Evolutionary conservation across 2,329 filamentous ascomycete species (phyloP).

Genomic region (Fusarium cyanostomum): DNA sequence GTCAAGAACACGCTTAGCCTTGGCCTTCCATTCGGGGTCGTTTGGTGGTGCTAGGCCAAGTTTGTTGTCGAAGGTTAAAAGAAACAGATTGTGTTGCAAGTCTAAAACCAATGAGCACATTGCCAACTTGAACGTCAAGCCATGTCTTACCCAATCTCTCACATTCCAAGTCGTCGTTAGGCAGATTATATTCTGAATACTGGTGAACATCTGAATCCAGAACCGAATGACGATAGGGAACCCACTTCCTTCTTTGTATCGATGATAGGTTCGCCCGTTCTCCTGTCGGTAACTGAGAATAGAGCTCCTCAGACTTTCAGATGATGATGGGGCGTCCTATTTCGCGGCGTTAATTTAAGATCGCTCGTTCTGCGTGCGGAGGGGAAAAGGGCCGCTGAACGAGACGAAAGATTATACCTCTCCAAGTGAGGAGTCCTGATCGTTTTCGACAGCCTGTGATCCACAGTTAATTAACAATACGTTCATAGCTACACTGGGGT

Average conservation of each 20-base stretch:
- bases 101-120: no score
- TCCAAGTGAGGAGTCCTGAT: background rate
- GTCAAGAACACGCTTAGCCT: constrained; percentile 7
- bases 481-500: no score
- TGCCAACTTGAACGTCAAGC: no score
- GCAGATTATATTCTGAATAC: constrained; percentile 9
- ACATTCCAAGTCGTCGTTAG: constrained; percentile 3
- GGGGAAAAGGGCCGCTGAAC: no score
- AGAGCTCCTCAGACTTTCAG: constrained; percentile 2
- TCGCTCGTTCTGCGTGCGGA: no score
- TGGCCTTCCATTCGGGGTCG: background rate
- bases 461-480: no score
- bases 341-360: background rate
- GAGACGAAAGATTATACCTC: background rate
- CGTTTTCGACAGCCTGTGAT: no score
- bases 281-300: constrained; percentile 7
- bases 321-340: background rate
- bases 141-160: no score
- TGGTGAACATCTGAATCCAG: no score
- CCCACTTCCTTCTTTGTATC: constrained; percentile 9
- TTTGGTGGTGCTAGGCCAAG: background rate
- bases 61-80: constrained; percentile 2
- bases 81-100: constrained; percentile 2
- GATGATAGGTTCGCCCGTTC: constrained; percentile 8
- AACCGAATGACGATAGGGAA: no score